These are phyloP conservation scores for Liquidambar formosana DNA, from an alignment of 164 flowering plant species.

Conservation along the genomic window DNA sequence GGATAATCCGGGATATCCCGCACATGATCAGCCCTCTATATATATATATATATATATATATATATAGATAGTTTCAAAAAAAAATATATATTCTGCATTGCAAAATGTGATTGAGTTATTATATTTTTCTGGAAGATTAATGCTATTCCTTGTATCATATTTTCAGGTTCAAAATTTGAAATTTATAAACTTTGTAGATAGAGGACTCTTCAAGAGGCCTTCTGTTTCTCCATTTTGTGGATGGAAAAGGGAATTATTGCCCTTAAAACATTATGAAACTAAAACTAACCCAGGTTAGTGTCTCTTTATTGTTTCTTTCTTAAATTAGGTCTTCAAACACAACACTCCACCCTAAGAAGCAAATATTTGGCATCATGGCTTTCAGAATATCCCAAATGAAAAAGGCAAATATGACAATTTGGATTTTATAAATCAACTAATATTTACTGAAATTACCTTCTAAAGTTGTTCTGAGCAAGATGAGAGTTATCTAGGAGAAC, in stretches of 20 bases:
- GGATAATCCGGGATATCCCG: too few species aligned
- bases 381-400: too few species aligned
- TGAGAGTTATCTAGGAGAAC: slow-evolving; percentile 11
- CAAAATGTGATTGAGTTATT: too few species aligned
- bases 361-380: background rate
- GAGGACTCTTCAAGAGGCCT: background rate
- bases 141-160: background rate
- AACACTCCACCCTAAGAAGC: too few species aligned
- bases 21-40: too few species aligned
- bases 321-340: background rate
- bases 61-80: too few species aligned
- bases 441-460: slow-evolving; percentile 28
- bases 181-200: background rate
- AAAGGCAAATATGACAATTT: too few species aligned
- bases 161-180: background rate
- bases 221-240: background rate
- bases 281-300: background rate
- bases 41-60: too few species aligned
- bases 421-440: too few species aligned
- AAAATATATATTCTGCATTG: too few species aligned
- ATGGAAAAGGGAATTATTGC: background rate
- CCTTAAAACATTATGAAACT: background rate
- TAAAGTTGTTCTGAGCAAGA: slow-evolving; percentile 14
- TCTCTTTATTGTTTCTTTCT: too few species aligned
- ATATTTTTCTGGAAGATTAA: too few species aligned